These are phyloP conservation scores for Colletotrichum sp. DNA, from an alignment of 2,329 filamentous ascomycete genomes.

Conservation along the genomic window DNA sequence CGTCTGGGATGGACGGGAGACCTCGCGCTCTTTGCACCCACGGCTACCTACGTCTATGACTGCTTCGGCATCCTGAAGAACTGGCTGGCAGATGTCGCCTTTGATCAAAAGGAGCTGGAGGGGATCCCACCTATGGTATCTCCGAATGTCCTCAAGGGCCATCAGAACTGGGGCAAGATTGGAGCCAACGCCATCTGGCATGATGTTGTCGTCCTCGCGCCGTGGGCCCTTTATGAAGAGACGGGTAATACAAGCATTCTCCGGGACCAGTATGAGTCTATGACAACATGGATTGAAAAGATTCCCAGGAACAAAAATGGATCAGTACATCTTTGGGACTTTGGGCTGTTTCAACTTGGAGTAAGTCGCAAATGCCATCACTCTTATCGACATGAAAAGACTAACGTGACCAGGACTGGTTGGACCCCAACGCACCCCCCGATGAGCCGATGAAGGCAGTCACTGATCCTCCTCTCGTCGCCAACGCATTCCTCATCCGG, in stretches of 20 bases:
- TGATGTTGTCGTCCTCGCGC: slow-evolving; percentile 5
- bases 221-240: slow-evolving; percentile 11
- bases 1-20: slow-evolving; percentile 12
- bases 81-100: slow-evolving; percentile 14
- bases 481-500: slow-evolving; percentile 34
- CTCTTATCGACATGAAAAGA: rapidly evolving
- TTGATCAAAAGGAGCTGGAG: slow-evolving; percentile 35
- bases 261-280: neutral
- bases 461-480: slow-evolving; percentile 33
- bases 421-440: slow-evolving; percentile 35
- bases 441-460: slow-evolving; percentile 28
- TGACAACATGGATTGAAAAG: neutral
- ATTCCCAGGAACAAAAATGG: neutral
- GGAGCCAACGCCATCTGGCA: slow-evolving; percentile 22
- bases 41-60: slow-evolving; percentile 1
- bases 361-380: neutral
- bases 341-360: neutral
- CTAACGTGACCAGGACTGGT: slow-evolving; percentile 28
- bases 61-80: slow-evolving; percentile 1
- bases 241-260: neutral
- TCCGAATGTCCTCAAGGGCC: slow-evolving; percentile 25
- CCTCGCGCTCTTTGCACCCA: slow-evolving; percentile 7
- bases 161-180: slow-evolving; percentile 11
- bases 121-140: slow-evolving; percentile 37
- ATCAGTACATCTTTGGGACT: slow-evolving; percentile 1